A percentile compares a stretch with the other conserved stretches of the same genome.
phyloP scores from a whole-genome alignment of 1,284 basidiomycete genomes.

The Kwoniella shivajii region DNA sequence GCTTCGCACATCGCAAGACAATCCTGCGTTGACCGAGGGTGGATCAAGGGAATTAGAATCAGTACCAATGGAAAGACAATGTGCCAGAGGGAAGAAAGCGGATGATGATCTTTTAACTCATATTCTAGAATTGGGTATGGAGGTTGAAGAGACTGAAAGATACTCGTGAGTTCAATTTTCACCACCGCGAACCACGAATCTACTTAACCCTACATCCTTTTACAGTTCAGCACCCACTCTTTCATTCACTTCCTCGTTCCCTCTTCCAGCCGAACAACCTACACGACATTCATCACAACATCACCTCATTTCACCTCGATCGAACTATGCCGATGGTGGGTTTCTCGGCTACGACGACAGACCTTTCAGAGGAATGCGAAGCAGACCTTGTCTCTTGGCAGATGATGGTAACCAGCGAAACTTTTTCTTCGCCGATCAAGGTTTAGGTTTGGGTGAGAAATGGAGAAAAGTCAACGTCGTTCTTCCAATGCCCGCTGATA shows the following conservation, averaged over 20 bases:
- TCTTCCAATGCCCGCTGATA: slow-evolving; percentile 39
- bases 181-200: background rate
- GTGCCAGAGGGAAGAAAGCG: slow-evolving; percentile 3
- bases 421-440: slow-evolving; percentile 45
- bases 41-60: slow-evolving; percentile 7
- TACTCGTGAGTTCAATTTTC: slow-evolving; percentile 32
- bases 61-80: slow-evolving; percentile 22
- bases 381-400: slow-evolving; percentile 32
- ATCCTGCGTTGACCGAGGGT: background rate
- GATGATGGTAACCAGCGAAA: slow-evolving; percentile 44
- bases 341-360: slow-evolving; percentile 14
- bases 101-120: slow-evolving; percentile 20
- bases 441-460: slow-evolving; percentile 33
- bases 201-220: background rate
- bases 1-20: background rate
- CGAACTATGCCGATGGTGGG: slow-evolving; percentile 23
- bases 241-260: slow-evolving; percentile 31
- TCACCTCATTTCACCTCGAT: slow-evolving; percentile 32
- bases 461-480: slow-evolving; percentile 50
- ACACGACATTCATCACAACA: slow-evolving; percentile 22
- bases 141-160: slow-evolving; percentile 47
- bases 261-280: slow-evolving; percentile 43
- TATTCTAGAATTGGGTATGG: slow-evolving; percentile 49
- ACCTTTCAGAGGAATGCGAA: slow-evolving; percentile 20
- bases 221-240: slow-evolving; percentile 32